phyloP scores from a whole-genome alignment of 2,329 filamentous ascomycete species.

The Exserohilum turcica region DNA sequence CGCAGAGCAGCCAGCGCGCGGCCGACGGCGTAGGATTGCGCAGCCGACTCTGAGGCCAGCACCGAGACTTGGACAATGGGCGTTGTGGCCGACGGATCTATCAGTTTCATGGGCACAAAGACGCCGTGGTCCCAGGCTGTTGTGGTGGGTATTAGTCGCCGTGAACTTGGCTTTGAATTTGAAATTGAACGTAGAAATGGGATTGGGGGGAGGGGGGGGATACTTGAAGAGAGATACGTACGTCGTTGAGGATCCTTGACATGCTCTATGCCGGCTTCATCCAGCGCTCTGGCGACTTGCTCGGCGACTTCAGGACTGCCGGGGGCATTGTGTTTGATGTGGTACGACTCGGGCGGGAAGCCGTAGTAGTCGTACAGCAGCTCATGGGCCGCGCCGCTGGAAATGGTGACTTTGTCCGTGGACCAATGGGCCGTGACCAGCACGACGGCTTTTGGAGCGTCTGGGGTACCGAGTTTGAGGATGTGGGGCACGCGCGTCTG shows the following conservation, averaged over 20 bases:
- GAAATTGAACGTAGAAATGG: too few species aligned
- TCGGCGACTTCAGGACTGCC: constrained; percentile 61
- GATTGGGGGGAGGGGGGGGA: too few species aligned
- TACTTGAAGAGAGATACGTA: constrained; percentile 25
- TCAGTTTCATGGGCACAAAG: constrained; percentile 63
- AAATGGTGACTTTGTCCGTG: constrained; percentile 57
- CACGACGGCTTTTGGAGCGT: constrained; percentile 59
- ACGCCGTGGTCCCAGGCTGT: constrained; percentile 65
- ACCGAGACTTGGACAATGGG: constrained; percentile 65
- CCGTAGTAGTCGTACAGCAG: constrained; percentile 65
- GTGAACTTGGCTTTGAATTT: too few species aligned
- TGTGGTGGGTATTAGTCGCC: too few species aligned
- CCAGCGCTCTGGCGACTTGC: constrained; percentile 55
- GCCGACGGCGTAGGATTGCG: constrained; percentile 58
- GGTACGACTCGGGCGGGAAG: constrained; percentile 62
- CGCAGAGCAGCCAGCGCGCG: constrained; percentile 58
- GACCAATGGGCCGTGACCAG: constrained; percentile 66
- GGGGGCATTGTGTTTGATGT: constrained; percentile 61
- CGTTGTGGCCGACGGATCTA: constrained; percentile 58
- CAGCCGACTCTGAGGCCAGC: constrained; percentile 58
- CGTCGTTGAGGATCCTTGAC: constrained; percentile 41
- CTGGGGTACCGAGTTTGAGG: constrained; percentile 59
- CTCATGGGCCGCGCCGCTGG: constrained; percentile 54
- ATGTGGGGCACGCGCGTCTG: constrained; percentile 60
- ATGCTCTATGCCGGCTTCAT: constrained; percentile 52